A percentile compares a stretch with the other conserved stretches of the same genome.
Conservation (phyloP, 73 alveolate genomes). For the Blepharisma japonicum region DNA sequence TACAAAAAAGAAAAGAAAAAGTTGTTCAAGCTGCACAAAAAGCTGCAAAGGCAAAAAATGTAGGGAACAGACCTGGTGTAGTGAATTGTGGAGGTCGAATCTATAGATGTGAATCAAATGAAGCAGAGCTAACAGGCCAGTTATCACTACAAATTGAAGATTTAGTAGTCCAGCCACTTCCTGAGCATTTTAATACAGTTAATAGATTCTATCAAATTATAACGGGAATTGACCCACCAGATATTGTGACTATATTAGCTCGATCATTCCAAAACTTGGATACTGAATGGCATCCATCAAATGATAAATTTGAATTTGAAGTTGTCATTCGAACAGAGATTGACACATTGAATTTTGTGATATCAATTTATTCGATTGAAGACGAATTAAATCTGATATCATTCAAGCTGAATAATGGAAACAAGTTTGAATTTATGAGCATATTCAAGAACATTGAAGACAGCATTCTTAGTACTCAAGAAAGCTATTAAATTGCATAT, state of each 20-base stretch:
- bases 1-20: constrained; percentile 32
- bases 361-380: neutral
- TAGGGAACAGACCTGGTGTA: constrained; percentile 29
- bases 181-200: constrained; percentile 29
- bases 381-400: neutral
- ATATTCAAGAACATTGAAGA: constrained; percentile 16
- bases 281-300: neutral
- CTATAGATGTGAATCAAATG: constrained; percentile 29
- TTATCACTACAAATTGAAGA: neutral
- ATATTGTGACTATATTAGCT: constrained; percentile 4
- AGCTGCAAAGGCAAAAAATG: constrained; percentile 39
- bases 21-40: constrained; percentile 41
- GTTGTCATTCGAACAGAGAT: constrained; percentile 13
- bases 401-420: constrained; percentile 4
- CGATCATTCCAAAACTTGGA: neutral
- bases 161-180: constrained; percentile 10
- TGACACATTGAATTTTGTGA: constrained; percentile 11
- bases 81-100: neutral
- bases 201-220: constrained; percentile 36
- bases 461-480: neutral
- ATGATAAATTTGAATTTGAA: constrained; percentile 4
- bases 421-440: neutral
- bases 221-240: constrained; percentile 13
- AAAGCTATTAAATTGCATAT: neutral
- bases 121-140: constrained; percentile 28